Conservation (phyloP, 306 rosid species). For the Canavalia gladiata region DNA sequence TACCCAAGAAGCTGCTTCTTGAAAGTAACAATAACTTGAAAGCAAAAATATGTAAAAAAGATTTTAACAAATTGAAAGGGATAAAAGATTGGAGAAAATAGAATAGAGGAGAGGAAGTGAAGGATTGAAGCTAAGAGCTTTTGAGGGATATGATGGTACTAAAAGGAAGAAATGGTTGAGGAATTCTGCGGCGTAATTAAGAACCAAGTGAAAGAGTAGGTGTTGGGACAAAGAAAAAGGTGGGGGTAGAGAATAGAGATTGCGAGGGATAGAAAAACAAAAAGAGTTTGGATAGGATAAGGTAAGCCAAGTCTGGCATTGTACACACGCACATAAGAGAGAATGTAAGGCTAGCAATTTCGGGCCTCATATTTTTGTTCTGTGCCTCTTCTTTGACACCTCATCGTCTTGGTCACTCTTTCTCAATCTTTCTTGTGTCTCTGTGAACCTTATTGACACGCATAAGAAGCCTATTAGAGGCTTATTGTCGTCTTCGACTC, state of each 20-base stretch:
- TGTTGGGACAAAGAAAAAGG: slow-evolving; percentile 6
- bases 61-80: neutral
- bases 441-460: slow-evolving; percentile 5
- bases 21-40: no score
- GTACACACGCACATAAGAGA: slow-evolving; percentile 23
- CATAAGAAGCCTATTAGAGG: neutral
- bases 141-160: slow-evolving; percentile 18
- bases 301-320: slow-evolving; percentile 65
- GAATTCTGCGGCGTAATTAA: neutral
- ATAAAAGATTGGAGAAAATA: neutral
- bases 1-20: neutral
- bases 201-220: slow-evolving; percentile 24
- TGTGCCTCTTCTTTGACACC: slow-evolving; percentile 36
- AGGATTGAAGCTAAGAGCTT: slow-evolving; percentile 15
- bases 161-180: slow-evolving; percentile 7
- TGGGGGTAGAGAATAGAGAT: neutral
- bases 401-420: slow-evolving; percentile 47
- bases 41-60: no score
- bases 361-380: slow-evolving; percentile 71
- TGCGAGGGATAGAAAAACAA: slow-evolving; percentile 39
- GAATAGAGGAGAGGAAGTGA: neutral
- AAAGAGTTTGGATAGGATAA: slow-evolving; percentile 69
- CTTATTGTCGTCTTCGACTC: neutral
- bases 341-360: slow-evolving; percentile 66
- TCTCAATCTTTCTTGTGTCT: neutral